Evolutionary conservation across 2,329 filamentous ascomycete genomes (phyloP), one percentile per base, ranked within the genome.

Genomic region (Sarocladium strictum): DNA sequence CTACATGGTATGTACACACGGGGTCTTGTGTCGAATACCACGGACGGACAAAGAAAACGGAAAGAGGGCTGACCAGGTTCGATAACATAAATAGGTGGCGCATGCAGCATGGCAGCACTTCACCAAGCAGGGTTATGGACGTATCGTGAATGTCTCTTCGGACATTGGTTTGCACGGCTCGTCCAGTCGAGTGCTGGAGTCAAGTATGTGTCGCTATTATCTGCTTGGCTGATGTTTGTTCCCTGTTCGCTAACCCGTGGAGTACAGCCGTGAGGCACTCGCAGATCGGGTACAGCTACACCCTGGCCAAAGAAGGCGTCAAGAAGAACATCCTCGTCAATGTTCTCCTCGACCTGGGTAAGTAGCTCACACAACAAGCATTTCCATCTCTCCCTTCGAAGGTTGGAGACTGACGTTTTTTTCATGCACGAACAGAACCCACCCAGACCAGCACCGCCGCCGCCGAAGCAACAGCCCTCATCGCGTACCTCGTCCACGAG

Each of bases 261-360:
- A n/a, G n/a, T n/a, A n/a, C n/a, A n/a, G 92, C 94, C 58, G 94
- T 94, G 66, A 99, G 97, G 79, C 81, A 97, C 60, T 89, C 89
- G 60, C 85, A 96, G 76, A 91, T 99, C 58, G 94, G 93, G 62
- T 97, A 97, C 77, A 97, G 92, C 37, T 93, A 99, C 80, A 97
- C 94, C 3, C 81, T 99, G 59, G 94, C 94, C 57, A 97, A 97
- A 80, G 94, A 99, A 77, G 94, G 94, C 61, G 78, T 83, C 68
- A 97, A 97, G 76, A 97, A 99, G 78, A 97, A 97, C 80, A 97
- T 99, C 63, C 75, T 96, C 64, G 84, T 80, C 77, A 99, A 99
- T 72, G 90, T 90, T 64, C 95, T 99, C 75, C 91, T 94, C 17
- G 94, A 94, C 53, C 92, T 97, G 66, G 72, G 72, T 74, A 69